These are phyloP conservation scores for Meripilus lineatus DNA, from an alignment of 1,284 basidiomycete genomes.

Conservation along the genomic window DNA sequence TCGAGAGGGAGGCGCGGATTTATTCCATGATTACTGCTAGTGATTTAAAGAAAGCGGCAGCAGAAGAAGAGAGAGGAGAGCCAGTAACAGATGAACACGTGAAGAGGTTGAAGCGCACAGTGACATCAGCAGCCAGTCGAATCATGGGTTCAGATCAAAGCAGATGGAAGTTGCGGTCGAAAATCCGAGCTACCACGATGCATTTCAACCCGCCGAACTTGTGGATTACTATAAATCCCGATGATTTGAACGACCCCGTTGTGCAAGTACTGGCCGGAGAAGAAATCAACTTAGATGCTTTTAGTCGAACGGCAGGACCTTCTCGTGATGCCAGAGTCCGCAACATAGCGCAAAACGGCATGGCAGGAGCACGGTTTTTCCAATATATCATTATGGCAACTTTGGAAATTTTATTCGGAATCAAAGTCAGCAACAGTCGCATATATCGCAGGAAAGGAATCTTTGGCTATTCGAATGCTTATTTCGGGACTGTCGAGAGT, in stretches of 20 bases:
- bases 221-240: constrained; percentile 27
- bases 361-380: constrained; percentile 34
- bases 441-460: constrained; percentile 18
- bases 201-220: constrained; percentile 14
- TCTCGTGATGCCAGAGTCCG: constrained; percentile 17
- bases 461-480: constrained; percentile 21
- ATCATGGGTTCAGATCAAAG: constrained; percentile 11
- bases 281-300: constrained; percentile 33
- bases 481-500: constrained; percentile 25
- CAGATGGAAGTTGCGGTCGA: constrained; percentile 7
- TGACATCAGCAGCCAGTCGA: constrained; percentile 11
- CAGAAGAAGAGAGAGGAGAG: constrained; percentile 12
- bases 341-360: constrained; percentile 35
- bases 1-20: constrained; percentile 9
- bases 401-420: constrained; percentile 29
- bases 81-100: constrained; percentile 14
- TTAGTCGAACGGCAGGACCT: constrained; percentile 25
- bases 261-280: constrained; percentile 35
- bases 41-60: constrained; percentile 10
- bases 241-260: constrained; percentile 27
- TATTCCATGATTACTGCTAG: constrained; percentile 11
- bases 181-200: constrained; percentile 15
- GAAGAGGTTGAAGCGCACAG: constrained; percentile 7
- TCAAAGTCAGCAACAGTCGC: constrained; percentile 17
- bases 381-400: constrained; percentile 31